Conservation (phyloP, 148 eudicot species). For the Camellia japonica region DNA sequence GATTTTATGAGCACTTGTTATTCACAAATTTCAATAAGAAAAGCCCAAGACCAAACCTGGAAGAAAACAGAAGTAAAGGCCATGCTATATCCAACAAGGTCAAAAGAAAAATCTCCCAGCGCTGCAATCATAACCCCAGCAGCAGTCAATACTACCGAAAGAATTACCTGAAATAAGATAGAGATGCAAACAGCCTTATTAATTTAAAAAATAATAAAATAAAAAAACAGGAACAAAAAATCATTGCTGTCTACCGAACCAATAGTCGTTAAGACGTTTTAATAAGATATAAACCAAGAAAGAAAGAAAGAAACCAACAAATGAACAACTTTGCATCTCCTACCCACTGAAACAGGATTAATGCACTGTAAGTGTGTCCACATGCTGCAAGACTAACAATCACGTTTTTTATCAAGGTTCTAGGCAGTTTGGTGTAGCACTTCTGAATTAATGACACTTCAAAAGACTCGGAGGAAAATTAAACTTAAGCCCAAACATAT, state of each 20-base stretch:
- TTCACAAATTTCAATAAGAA: constrained; percentile 1
- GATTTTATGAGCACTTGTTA: constrained; percentile 9
- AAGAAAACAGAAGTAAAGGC: constrained; percentile 89
- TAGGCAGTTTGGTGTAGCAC: neutral
- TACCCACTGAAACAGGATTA: neutral
- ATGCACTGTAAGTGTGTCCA: neutral
- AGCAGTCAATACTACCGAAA: constrained; percentile 84
- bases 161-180: constrained; percentile 59
- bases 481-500: neutral
- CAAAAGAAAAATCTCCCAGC: constrained; percentile 94
- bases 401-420: neutral
- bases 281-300: neutral
- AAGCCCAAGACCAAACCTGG: constrained; percentile 45
- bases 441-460: neutral
- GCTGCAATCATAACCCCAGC: constrained; percentile 93
- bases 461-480: too few species aligned
- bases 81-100: constrained; percentile 86
- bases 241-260: neutral
- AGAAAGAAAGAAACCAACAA: neutral
- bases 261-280: neutral
- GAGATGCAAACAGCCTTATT: neutral
- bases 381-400: neutral
- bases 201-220: neutral
- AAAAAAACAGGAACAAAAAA: neutral
- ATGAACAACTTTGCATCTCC: neutral